These are phyloP conservation scores for Udeniomyces megalosporus DNA, from an alignment of 768 basidiomycete species.

Conservation along the genomic window DNA sequence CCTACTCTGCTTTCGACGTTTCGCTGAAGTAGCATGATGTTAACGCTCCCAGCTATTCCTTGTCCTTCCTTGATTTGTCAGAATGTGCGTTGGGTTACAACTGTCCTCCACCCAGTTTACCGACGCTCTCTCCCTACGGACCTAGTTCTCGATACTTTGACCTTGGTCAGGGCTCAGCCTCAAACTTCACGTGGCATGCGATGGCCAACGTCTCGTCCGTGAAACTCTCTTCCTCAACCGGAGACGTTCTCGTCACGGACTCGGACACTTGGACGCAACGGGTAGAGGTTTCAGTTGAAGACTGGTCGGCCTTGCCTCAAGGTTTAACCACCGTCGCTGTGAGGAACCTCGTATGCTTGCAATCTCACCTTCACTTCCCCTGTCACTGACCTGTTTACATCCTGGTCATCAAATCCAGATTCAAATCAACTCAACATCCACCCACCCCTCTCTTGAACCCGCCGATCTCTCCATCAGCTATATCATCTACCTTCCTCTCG, in stretches of 20 bases:
- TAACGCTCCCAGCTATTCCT: neutral
- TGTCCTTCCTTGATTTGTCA: neutral
- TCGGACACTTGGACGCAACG: constrained; percentile 37
- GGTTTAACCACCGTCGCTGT: neutral
- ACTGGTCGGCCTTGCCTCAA: constrained; percentile 38
- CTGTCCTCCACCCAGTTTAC: constrained; percentile 32
- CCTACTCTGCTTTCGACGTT: neutral
- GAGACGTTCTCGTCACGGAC: constrained; percentile 36
- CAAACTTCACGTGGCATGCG: constrained; percentile 42
- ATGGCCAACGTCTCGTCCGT: constrained; percentile 42
- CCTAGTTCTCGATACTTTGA: constrained; percentile 44
- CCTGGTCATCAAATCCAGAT: neutral
- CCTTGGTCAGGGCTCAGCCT: constrained; percentile 45
- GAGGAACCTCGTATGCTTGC: neutral
- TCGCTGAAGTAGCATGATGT: neutral
- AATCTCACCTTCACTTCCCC: neutral
- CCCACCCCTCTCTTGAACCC: neutral
- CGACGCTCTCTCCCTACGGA: constrained; percentile 42
- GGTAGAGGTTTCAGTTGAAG: constrained; percentile 38
- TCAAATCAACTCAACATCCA: neutral
- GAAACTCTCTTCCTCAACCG: constrained; percentile 35
- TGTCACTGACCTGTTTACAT: neutral
- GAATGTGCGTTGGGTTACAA: constrained; percentile 18
- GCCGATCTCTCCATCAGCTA: neutral
- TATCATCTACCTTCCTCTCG: no score